Conservation (phyloP, 495 filamentous ascomycete species). For the Penicillium subrubescens region DNA sequence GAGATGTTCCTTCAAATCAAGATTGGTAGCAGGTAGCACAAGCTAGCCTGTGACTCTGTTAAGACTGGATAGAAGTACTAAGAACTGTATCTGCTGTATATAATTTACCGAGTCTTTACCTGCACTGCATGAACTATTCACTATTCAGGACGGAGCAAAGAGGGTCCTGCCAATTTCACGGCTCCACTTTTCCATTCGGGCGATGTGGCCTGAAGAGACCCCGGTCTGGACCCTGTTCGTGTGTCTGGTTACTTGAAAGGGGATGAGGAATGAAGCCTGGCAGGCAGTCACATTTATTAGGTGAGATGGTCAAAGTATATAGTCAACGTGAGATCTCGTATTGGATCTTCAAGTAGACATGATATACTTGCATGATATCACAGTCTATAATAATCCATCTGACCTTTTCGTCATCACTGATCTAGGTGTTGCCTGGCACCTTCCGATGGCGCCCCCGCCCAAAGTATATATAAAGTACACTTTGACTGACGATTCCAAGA, state of each 20-base stretch:
- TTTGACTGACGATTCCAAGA: neutral
- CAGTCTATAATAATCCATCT: neutral
- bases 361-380: neutral
- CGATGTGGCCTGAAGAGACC: slow-evolving; percentile 21
- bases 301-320: neutral
- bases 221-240: slow-evolving; percentile 28
- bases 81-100: too few species aligned
- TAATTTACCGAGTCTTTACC: neutral
- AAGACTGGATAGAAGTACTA: neutral
- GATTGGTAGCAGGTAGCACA: neutral
- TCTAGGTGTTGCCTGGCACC: neutral
- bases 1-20: neutral
- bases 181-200: slow-evolving; percentile 19
- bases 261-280: neutral
- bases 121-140: neutral
- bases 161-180: slow-evolving; percentile 11
- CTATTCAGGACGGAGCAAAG: neutral
- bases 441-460: neutral
- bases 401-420: neutral
- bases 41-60: neutral
- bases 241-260: slow-evolving; percentile 24
- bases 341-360: neutral
- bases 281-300: neutral
- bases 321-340: neutral
- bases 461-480: neutral